Percentiles rank a stretch among this genome's conserved stretches.
Evolutionary conservation across 2,329 filamentous ascomycete genomes (phyloP).

Genomic region (Sclerotinia glacialis): DNA sequence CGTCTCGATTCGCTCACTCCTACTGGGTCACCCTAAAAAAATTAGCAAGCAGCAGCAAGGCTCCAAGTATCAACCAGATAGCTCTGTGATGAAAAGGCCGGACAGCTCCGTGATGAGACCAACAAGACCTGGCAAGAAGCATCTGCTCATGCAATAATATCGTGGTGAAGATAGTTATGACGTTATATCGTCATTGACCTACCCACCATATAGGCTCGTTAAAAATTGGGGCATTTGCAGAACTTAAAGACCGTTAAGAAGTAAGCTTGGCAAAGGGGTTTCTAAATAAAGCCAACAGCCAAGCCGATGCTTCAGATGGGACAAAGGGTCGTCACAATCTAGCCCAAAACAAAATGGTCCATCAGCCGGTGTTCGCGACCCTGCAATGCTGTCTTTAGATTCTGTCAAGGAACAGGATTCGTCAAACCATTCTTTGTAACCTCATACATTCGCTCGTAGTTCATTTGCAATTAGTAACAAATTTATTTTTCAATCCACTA

Average conservation of each 20-base stretch:
- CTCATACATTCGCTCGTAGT: neutral
- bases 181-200: neutral
- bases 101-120: neutral
- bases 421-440: neutral
- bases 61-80: neutral
- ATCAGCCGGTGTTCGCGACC: neutral
- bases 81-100: neutral
- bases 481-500: neutral
- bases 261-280: neutral
- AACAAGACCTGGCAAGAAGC: neutral
- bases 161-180: neutral
- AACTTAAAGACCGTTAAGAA: neutral
- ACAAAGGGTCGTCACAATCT: neutral
- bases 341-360: neutral
- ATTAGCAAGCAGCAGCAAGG: neutral
- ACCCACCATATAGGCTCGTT: neutral
- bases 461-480: neutral
- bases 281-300: neutral
- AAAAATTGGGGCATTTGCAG: neutral
- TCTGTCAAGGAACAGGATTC: constrained; percentile 18
- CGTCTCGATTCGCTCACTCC: neutral
- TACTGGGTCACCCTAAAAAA: neutral
- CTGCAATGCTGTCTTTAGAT: neutral
- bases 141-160: constrained; percentile 3
- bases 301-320: neutral